phyloP scores from a whole-genome alignment of 805 yeast genomes.

The Barnettozyma sucrosica region DNA sequence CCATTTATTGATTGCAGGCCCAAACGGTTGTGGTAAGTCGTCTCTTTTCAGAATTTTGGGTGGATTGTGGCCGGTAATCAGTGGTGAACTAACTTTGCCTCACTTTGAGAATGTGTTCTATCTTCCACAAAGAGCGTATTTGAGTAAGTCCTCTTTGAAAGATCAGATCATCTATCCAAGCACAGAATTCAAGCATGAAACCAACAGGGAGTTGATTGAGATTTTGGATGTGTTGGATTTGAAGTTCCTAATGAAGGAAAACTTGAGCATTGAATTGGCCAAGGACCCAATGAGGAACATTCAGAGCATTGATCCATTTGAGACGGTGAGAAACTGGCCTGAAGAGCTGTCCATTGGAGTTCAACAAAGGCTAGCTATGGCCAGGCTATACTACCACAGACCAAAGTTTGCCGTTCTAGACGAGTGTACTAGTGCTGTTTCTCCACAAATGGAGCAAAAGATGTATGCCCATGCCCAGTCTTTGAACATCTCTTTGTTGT shows the following conservation, averaged over 20 bases:
- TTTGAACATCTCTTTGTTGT: conserved; percentile 72
- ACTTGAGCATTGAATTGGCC: conserved; percentile 32
- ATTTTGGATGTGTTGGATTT: conserved; percentile 54
- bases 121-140: conserved; percentile 88
- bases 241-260: conserved; percentile 48
- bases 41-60: conserved; percentile 87
- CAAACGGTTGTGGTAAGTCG: conserved; percentile 94
- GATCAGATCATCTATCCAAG: conserved; percentile 91
- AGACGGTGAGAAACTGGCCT: conserved; percentile 73
- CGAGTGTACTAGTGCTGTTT: conserved; percentile 92
- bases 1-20: conserved; percentile 86
- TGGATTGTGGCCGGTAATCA: conserved; percentile 83
- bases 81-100: conserved; percentile 56
- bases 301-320: conserved; percentile 45
- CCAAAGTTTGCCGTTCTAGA: conserved; percentile 94
- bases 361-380: conserved; percentile 91
- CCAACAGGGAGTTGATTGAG: conserved; percentile 44
- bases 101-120: conserved; percentile 66
- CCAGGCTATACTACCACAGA: conserved; percentile 81
- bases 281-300: conserved; percentile 26
- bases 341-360: conserved; percentile 87
- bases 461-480: conserved; percentile 81
- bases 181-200: conserved; percentile 44
- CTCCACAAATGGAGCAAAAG: conserved; percentile 83
- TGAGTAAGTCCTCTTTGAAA: conserved; percentile 57